These are phyloP conservation scores for Barnettozyma populi DNA, from an alignment of 805 yeast genomes.

Conservation along the genomic window DNA sequence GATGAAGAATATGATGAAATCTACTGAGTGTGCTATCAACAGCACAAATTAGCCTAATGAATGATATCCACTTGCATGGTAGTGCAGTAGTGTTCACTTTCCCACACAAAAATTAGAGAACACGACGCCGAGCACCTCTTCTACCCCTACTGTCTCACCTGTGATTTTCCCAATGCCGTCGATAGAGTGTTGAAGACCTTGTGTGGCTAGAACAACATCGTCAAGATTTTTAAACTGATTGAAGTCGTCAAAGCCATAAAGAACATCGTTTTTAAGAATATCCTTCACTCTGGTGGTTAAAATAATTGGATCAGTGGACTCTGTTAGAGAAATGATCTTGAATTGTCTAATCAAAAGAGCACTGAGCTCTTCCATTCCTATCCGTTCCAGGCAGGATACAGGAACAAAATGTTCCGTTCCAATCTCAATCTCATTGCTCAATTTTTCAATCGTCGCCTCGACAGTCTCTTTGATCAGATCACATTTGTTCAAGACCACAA, in stretches of 20 bases:
- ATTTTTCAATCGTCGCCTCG: conserved; percentile 15
- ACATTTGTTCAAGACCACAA: conserved; percentile 53
- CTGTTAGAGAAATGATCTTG: conserved; percentile 42
- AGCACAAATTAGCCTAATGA: not conserved
- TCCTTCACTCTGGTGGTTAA: conserved; percentile 76
- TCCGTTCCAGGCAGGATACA: conserved; percentile 57
- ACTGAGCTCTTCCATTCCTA: conserved; percentile 50
- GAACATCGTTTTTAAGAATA: conserved; percentile 66
- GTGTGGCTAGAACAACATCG: conserved; percentile 79
- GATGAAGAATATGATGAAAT: no score
- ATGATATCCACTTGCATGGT: not conserved
- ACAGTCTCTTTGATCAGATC: conserved; percentile 38
- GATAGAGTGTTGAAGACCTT: conserved; percentile 64
- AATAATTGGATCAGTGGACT: conserved; percentile 56
- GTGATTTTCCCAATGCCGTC: conserved; percentile 91
- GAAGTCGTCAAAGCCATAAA: conserved; percentile 70
- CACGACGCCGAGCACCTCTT: conserved; percentile 86
- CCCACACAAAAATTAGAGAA: conserved; percentile 94
- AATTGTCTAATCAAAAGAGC: conserved; percentile 39
- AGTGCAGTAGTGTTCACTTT: conserved; percentile 37
- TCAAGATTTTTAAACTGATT: conserved; percentile 40
- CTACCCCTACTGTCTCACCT: conserved; percentile 83
- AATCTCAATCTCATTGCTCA: conserved; percentile 23
- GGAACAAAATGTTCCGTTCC: conserved; percentile 23
- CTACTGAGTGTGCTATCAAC: not conserved